Percentiles rank a stretch among this genome's conserved stretches.
phyloP scores from a whole-genome alignment of 495 filamentous ascomycete species.

The Podospora australis region DNA sequence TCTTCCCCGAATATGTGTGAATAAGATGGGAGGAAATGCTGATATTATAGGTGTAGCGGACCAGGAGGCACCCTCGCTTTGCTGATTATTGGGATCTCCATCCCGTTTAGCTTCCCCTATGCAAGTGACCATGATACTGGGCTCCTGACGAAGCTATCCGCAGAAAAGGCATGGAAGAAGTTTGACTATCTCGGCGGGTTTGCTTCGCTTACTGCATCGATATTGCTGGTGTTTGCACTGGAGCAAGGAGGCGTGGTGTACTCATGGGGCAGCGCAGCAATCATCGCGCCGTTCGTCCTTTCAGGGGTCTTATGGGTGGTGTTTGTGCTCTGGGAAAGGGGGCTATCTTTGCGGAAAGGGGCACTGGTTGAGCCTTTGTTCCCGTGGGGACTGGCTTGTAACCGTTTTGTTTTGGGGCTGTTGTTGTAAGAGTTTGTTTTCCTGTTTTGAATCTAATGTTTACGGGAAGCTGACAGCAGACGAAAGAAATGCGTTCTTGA shows the following conservation, averaged over 20 bases:
- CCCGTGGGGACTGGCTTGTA: conserved; percentile 20
- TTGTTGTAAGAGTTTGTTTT: conserved; percentile 15
- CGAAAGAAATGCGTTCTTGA: conserved; percentile 18
- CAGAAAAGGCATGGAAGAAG: conserved; percentile 3
- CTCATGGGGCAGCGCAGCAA: conserved; percentile 14
- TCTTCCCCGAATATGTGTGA: neutral
- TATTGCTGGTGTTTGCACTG: conserved; percentile 28
- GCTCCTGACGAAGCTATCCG: neutral
- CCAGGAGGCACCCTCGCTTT: conserved; percentile 23
- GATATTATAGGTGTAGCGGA: conserved; percentile 11
- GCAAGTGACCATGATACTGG: neutral
- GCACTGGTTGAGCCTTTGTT: conserved; percentile 27
- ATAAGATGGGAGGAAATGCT: too few relatives aligned
- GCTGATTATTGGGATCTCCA: conserved; percentile 24
- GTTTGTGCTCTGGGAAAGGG: conserved; percentile 25
- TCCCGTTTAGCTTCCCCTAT: conserved; percentile 15
- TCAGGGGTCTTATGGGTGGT: conserved; percentile 18
- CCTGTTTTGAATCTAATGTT: neutral
- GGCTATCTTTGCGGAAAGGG: conserved; percentile 7
- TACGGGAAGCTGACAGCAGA: neutral
- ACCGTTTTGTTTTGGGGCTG: conserved; percentile 22
- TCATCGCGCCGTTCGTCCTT: conserved; percentile 19
- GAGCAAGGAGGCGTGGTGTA: conserved; percentile 22
- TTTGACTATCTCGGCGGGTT: conserved; percentile 22
- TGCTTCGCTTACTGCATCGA: conserved; percentile 17